A percentile compares a stretch with the other conserved stretches of the same genome.
phyloP scores from a whole-genome alignment of 2,329 filamentous ascomycete species.

The Zymoseptoria pseudotritici region DNA sequence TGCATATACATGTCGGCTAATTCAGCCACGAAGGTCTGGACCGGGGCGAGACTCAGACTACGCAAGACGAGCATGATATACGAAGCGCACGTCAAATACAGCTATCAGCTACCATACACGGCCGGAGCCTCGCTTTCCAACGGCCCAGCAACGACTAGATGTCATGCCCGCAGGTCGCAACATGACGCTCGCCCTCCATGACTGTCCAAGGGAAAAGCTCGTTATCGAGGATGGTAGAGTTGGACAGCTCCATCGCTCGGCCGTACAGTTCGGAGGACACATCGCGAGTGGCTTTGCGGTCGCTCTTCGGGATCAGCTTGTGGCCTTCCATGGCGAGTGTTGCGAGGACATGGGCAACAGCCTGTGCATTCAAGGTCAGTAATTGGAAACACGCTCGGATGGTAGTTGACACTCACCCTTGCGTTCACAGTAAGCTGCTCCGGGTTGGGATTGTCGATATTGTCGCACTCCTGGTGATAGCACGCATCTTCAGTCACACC shows the following conservation, averaged over 20 bases:
- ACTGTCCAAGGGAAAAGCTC: constrained; percentile 8
- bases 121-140: neutral
- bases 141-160: neutral
- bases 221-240: constrained; percentile 2
- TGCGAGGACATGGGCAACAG: constrained; percentile 8
- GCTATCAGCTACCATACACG: neutral
- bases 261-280: neutral
- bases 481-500: constrained; percentile 31
- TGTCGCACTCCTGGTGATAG: constrained; percentile 32
- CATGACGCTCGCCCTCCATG: constrained; percentile 6
- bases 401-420: no score
- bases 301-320: constrained; percentile 5
- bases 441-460: constrained; percentile 26
- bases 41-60: no score
- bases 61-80: no score
- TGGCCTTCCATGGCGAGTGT: constrained; percentile 10
- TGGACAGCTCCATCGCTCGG: constrained; percentile 11
- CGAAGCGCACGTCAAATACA: no score
- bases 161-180: constrained; percentile 6
- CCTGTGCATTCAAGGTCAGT: neutral
- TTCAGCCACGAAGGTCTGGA: no score
- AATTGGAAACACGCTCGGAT: no score
- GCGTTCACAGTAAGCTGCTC: constrained; percentile 6
- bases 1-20: no score
- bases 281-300: constrained; percentile 2